Conservation (phyloP, 2,329 filamentous ascomycete species). For the Alternaria brassicae region DNA sequence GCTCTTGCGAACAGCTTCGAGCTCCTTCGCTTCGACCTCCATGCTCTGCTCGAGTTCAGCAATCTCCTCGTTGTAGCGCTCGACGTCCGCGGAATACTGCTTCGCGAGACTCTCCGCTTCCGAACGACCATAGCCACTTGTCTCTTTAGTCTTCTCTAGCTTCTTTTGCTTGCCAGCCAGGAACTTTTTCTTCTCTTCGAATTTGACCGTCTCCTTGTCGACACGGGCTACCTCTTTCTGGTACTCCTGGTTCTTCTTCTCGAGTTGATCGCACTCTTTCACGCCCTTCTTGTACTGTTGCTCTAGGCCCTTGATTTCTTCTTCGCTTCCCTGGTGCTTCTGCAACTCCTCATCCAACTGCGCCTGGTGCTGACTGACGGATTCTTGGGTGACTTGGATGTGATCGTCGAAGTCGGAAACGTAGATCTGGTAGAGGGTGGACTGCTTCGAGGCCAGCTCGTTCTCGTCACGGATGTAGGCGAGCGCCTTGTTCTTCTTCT, state of each 20-base stretch:
- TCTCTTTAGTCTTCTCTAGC: constrained; percentile 83
- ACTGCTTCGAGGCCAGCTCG: constrained; percentile 87
- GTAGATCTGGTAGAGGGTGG: constrained; percentile 90
- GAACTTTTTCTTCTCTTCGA: constrained; percentile 98
- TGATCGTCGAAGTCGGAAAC: constrained; percentile 89
- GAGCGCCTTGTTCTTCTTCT: constrained; percentile 95
- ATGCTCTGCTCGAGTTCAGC: constrained; percentile 77
- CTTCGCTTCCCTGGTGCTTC: constrained; percentile 88
- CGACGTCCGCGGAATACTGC: constrained; percentile 79
- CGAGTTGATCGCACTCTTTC: constrained; percentile 82
- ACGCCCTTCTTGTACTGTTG: constrained; percentile 82
- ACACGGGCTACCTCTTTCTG: constrained; percentile 89
- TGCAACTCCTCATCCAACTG: constrained; percentile 86
- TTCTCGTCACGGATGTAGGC: constrained; percentile 92
- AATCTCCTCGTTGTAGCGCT: constrained; percentile 77
- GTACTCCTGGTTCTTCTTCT: constrained; percentile 80
- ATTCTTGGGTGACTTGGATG: constrained; percentile 84
- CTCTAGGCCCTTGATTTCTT: constrained; percentile 87
- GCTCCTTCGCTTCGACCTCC: constrained; percentile 79
- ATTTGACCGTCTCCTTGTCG: constrained; percentile 96
- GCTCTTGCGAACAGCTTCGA: constrained; percentile 81
- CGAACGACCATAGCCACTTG: constrained; percentile 74
- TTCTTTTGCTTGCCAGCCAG: constrained; percentile 91
- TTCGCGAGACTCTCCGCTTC: constrained; percentile 81
- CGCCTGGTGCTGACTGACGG: constrained; percentile 87